Base-by-base conservation (phyloP, 2,329 filamentous ascomycete genomes). In the Fusarium lyarnte region DNA sequence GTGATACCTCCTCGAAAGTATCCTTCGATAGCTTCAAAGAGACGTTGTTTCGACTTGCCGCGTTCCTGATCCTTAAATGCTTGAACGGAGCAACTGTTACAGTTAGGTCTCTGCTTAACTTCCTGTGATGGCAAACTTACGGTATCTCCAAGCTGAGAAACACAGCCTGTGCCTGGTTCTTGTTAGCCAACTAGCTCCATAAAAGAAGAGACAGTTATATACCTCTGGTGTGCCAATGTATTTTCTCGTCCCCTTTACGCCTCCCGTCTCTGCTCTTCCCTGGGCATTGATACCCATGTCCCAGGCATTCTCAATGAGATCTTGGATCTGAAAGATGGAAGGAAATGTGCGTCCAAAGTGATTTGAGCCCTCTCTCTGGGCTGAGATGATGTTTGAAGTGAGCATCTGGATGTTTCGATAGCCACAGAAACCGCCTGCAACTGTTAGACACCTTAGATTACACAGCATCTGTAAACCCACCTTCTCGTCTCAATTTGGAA, bases 361-460 rank as follows among this genome's bases (percentile, higher is more conserved):
- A 43, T 91, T 85, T 67, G 87, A 81, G 0, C 92, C 93, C 17
- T 85, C 81, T 17, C 85, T 85, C 42, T 84, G 80, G 3, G 88
- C 83, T 13, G 87, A 88, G 65, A 91, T 88, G 25, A 98, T 89
- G 79, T 94, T 95, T 0, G 94, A 95, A 19, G 92, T 84, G 74
- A 98, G 82, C 91, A 97, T 97, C 80, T 98, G 96, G 36, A 97
- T 97, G 78, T 97, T 98, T 43, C 95, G 89, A 79, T 98, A 98
- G 7, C 95, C 95, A 79, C 95, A 98, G 79, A 98, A 98, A 10
- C 94, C 93, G 27, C 94, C 94, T 89, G 7, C 6, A 5, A 11
- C 25, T 17, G 57, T 73, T 16, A 74, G 58, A 54, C 38, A n/a
- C 29, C 33, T 23, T n/a, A 19, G 3, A 16, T 23, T n/a, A 25